Conservation (phyloP, 805 yeast species). For the Nematodospora valgi region DNA sequence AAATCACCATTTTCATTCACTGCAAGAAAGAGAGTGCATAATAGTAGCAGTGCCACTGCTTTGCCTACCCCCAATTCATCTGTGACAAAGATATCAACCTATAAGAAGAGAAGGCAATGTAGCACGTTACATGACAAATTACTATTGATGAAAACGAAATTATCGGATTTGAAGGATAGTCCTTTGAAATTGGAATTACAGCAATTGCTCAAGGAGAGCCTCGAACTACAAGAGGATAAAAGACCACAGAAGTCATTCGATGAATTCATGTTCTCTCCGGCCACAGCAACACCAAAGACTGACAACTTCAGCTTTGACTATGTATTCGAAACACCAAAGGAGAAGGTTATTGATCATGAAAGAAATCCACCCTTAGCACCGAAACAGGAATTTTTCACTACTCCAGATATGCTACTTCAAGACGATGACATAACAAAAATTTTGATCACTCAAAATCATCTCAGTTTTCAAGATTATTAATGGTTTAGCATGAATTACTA, state of each 20-base stretch:
- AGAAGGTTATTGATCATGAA: too few species aligned
- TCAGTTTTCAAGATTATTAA: too few species aligned
- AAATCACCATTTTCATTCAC: too few species aligned
- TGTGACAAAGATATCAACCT: too few species aligned
- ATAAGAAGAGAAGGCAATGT: neutral
- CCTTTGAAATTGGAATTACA: conserved; percentile 1
- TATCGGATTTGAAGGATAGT: conserved; percentile 3
- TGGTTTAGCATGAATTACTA: too few species aligned
- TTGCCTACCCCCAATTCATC: conserved; percentile 4
- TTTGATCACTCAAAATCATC: too few species aligned
- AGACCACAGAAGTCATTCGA: conserved; percentile 3
- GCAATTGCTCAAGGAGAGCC: neutral
- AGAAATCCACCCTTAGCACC: too few species aligned
- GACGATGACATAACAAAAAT: too few species aligned
- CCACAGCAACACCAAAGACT: neutral
- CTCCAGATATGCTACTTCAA: too few species aligned
- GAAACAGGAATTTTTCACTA: too few species aligned
- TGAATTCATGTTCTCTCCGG: conserved; percentile 3
- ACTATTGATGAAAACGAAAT: conserved; percentile 1
- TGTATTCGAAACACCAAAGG: conserved; percentile 4
- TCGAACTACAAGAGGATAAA: neutral
- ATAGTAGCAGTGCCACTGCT: neutral
- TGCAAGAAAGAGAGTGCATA: too few species aligned
- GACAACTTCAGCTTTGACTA: neutral
- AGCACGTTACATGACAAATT: neutral